A percentile compares a stretch with the other conserved stretches of the same genome.
phyloP scores from a whole-genome alignment of 192 early-diverging fungal species.

The Coemansia umbellata region DNA sequence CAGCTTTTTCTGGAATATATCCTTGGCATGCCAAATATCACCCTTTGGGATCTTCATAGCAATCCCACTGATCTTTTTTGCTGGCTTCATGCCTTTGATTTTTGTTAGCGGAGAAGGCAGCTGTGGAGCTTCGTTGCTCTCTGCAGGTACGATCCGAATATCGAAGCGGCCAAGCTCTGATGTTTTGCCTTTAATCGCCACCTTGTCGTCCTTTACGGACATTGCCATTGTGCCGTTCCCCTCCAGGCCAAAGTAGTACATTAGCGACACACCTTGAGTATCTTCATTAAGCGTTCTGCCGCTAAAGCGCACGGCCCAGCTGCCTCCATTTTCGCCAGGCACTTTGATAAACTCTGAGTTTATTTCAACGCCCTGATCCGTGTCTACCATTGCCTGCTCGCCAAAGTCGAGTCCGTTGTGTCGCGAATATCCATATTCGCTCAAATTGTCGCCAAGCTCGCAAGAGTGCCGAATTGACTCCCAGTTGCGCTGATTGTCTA shows the following conservation, averaged over 20 bases:
- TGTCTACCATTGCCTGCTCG: constrained; percentile 52
- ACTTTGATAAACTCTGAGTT: constrained; percentile 23
- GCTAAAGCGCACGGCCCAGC: constrained; percentile 53
- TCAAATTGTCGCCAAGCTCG: constrained; percentile 77
- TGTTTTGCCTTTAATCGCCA: constrained; percentile 54
- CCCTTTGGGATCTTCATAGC: constrained; percentile 18
- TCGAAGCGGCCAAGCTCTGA: constrained; percentile 70
- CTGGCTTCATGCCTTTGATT: constrained; percentile 3
- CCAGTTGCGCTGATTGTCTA: constrained; percentile 54
- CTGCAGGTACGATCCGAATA: constrained; percentile 29
- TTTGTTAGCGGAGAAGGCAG: constrained; percentile 6
- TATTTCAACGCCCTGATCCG: constrained; percentile 32
- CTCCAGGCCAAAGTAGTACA: constrained; percentile 80
- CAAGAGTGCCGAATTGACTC: constrained; percentile 83
- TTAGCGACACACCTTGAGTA: constrained; percentile 52
- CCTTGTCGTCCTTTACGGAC: constrained; percentile 20
- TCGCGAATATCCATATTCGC: constrained; percentile 80
- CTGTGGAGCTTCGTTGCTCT: constrained; percentile 15
- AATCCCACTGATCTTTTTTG: constrained; percentile 10
- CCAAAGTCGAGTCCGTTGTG: constrained; percentile 84
- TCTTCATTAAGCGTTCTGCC: constrained; percentile 55
- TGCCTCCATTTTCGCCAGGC: constrained; percentile 56
- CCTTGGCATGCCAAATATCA: constrained; percentile 34
- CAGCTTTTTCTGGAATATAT: constrained; percentile 20
- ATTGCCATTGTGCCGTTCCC: constrained; percentile 62